Conservation (phyloP, 495 filamentous ascomycete genomes). For the Aspergillus panamensis region DNA sequence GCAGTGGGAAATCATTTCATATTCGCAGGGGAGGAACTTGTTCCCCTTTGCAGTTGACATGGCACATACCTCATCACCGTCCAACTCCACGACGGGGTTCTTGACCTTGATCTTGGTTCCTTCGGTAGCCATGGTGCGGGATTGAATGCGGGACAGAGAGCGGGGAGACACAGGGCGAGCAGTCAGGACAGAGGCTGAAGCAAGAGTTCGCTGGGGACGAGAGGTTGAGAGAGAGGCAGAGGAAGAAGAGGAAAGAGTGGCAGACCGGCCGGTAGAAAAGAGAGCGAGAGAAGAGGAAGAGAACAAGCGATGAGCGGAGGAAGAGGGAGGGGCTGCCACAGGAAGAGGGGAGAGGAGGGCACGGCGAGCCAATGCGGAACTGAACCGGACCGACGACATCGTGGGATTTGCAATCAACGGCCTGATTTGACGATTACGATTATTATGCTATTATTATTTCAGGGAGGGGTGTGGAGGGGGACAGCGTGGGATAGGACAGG, state of each 20-base stretch:
- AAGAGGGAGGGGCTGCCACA: constrained; percentile 35
- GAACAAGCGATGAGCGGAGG: constrained; percentile 23
- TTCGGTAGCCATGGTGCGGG: constrained; percentile 47
- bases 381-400: constrained; percentile 42
- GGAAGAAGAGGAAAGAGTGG: constrained; percentile 28
- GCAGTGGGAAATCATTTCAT: constrained; percentile 2
- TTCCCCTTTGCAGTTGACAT: not conserved
- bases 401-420: constrained; percentile 17
- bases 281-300: constrained; percentile 19
- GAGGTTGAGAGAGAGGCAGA: constrained; percentile 21
- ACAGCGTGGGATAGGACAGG: no score
- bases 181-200: constrained; percentile 29
- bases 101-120: constrained; percentile 88
- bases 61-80: constrained; percentile 77
- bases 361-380: constrained; percentile 44
- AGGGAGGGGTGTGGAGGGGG: not conserved
- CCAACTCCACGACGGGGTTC: constrained; percentile 95
- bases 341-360: constrained; percentile 32
- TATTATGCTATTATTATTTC: not conserved
- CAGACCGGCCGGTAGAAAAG: constrained; percentile 23
- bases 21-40: not conserved
- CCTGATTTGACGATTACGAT: not conserved
- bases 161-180: constrained; percentile 32
- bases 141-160: constrained; percentile 33
- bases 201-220: constrained; percentile 26